Conservation (phyloP, 23 red algal species). For the Gracilaria domingensis region DNA sequence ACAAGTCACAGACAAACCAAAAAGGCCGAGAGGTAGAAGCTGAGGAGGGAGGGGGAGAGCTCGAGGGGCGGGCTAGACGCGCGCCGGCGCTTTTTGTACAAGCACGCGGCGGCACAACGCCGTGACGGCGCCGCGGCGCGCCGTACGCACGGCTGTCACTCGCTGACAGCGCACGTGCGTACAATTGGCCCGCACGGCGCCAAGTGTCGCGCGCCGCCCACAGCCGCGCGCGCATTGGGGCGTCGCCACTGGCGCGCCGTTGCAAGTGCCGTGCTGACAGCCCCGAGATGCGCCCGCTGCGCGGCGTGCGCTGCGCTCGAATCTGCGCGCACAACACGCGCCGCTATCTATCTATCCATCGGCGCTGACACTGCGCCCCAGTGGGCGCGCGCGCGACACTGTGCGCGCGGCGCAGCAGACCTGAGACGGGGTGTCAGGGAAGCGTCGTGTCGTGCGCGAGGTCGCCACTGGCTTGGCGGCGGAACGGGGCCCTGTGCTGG, state of each 20-base stretch:
- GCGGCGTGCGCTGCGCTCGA: not conserved
- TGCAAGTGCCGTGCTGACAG: not conserved
- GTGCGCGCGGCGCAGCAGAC: no score
- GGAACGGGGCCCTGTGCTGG: no score
- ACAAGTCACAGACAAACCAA: not conserved
- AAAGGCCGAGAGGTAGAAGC: not conserved
- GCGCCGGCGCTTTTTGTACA: slow-evolving; percentile 26
- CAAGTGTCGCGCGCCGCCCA: slow-evolving; percentile 6
- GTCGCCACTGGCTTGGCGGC: no score
- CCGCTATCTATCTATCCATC: no score
- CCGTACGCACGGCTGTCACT: not conserved
- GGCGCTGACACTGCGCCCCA: no score
- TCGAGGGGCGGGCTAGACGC: not conserved
- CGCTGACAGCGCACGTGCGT: not conserved
- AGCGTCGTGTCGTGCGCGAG: no score
- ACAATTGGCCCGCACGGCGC: not conserved
- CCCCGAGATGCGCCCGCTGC: not conserved
- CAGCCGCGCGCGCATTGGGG: not conserved
- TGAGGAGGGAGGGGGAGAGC: not conserved
- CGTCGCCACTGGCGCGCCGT: not conserved
- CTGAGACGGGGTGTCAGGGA: no score
- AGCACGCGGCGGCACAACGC: not conserved
- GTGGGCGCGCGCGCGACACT: no score
- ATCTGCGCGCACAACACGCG: no score
- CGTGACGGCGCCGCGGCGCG: not conserved